Percentiles rank a stretch among this genome's conserved stretches.
phyloP scores from a whole-genome alignment of 257 asterid genomes.

The Gentiana dahurica region DNA sequence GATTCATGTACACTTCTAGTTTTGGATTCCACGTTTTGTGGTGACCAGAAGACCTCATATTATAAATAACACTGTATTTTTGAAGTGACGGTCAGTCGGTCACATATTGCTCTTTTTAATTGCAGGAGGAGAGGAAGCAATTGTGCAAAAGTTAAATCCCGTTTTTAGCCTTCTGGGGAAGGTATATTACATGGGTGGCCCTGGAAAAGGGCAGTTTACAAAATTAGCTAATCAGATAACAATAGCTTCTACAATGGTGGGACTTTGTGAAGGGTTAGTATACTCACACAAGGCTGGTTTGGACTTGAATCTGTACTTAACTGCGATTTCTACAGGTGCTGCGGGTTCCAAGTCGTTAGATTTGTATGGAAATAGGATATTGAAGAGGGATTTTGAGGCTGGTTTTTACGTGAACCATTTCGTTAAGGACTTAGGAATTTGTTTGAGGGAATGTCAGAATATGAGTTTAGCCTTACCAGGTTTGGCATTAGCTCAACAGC shows the following conservation, averaged over 20 bases:
- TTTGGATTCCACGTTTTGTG: no score
- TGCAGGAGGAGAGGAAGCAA: conserved; percentile 55
- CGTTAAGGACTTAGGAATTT: conserved; percentile 92
- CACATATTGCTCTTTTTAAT: no score
- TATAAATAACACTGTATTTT: no score
- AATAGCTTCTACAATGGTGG: conserved; percentile 74
- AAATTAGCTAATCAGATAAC: conserved; percentile 78
- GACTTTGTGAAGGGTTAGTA: conserved; percentile 72
- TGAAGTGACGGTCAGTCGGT: no score
- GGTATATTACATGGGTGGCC: conserved; percentile 79
- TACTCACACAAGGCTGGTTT: conserved; percentile 77
- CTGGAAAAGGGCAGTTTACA: conserved; percentile 89
- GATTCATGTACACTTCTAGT: no score
- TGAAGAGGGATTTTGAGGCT: conserved; percentile 70
- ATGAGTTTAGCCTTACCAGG: conserved; percentile 92
- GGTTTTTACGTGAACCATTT: conserved; percentile 93
- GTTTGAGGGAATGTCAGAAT: conserved; percentile 81
- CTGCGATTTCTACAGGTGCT: conserved; percentile 76
- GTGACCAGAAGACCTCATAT: no score
- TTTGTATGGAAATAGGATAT: conserved; percentile 62
- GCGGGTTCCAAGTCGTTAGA: conserved; percentile 90
- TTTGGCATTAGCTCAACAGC: conserved; percentile 83
- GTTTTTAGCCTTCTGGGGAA: conserved; percentile 48
- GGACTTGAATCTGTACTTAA: conserved; percentile 35
- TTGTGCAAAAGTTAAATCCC: conserved; percentile 39